Evolutionary conservation across 1,284 basidiomycete species (phyloP), one percentile per base, ranked within the genome.

Genomic region (Erythrobasidium hasegawianum): DNA sequence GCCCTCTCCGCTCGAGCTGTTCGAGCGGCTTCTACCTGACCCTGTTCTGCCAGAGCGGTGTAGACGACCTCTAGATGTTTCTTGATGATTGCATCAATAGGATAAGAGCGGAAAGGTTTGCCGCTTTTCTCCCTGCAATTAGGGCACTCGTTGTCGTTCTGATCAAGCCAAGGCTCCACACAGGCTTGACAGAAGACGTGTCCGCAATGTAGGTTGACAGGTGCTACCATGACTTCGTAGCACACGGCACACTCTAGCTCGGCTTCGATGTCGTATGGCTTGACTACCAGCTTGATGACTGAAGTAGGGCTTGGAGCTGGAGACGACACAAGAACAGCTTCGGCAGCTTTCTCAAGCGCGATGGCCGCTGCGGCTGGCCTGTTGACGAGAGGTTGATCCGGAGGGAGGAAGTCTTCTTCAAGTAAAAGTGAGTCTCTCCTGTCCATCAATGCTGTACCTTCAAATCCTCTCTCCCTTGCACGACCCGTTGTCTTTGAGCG

Each of bases 121-220:
- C 33, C 43, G 29, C 43, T 55, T 40, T n/a, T 40, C 8, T 47
- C 50, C 8, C 58, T 33, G 26, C 65, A 67, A n/a, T 10, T 57
- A 10, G 65, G 65, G 55, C 65, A 67, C 20, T 55, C 65, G 45
- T 61, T 52, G 33, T 50, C 38, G 29, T 65, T 26, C 13, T 41
- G 24, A 14, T 57, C 56, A 14, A 65, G 29, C 62, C 62, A 65
- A 24, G 62, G 62, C 38, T 13, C 27, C 8, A 65, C 62, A 41
- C 62, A 65, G 39, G 62, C 55, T 24, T 65, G 50, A 29, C 65
- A 67, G 43, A 67, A 67, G 33, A 43, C 49, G 26, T 67, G 65
- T 10, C 57, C 58, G n/a, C 65, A 67, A 11, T 27, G 10, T 10
- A 67, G 27, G 41, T 56, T 56, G 49, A 60, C 65, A 26, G 65